Percentiles rank a stretch among this genome's conserved stretches.
phyloP scores from a whole-genome alignment of 306 rosid genomes.

The Betula pendula region DNA sequence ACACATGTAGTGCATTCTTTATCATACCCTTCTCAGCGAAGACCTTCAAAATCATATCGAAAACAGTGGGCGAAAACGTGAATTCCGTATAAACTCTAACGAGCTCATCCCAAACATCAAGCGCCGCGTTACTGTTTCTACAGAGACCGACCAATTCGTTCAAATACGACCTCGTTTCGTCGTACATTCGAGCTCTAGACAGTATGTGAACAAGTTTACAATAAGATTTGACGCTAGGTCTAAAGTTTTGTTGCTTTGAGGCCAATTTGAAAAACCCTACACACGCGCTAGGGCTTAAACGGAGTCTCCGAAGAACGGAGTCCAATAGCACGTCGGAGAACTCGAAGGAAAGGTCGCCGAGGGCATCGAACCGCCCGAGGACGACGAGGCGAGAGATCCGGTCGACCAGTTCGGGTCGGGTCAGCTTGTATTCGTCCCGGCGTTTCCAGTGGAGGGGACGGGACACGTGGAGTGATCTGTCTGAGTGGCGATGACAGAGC shows the following conservation, averaged over 20 bases:
- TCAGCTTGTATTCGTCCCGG: slow-evolving; percentile 59
- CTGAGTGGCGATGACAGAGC: slow-evolving; percentile 10
- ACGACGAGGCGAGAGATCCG: slow-evolving; percentile 72
- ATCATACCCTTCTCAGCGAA: slow-evolving; percentile 64
- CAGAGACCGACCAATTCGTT: slow-evolving; percentile 44
- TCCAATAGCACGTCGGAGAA: slow-evolving; percentile 70
- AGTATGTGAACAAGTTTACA: slow-evolving; percentile 68
- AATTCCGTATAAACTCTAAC: slow-evolving; percentile 48
- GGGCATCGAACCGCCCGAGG: slow-evolving; percentile 58
- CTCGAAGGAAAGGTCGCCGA: slow-evolving; percentile 43
- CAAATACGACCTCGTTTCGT: slow-evolving; percentile 50
- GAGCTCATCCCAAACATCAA: slow-evolving; percentile 47
- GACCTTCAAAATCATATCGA: slow-evolving; percentile 68
- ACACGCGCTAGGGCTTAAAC: slow-evolving; percentile 57
- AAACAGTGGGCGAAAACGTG: slow-evolving; percentile 54
- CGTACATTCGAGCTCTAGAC: slow-evolving; percentile 62
- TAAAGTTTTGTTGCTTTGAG: slow-evolving; percentile 46
- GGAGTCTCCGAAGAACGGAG: slow-evolving; percentile 67
- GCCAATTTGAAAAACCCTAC: slow-evolving; percentile 62
- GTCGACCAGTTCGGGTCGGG: slow-evolving; percentile 41
- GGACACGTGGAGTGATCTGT: slow-evolving; percentile 44
- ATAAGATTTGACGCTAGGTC: slow-evolving; percentile 58
- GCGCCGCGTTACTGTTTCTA: slow-evolving; percentile 41
- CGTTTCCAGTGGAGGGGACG: slow-evolving; percentile 57
- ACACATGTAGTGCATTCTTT: slow-evolving; percentile 61